phyloP scores from a whole-genome alignment of 177 flowering plant genomes.

The Vitis hybrid region DNA sequence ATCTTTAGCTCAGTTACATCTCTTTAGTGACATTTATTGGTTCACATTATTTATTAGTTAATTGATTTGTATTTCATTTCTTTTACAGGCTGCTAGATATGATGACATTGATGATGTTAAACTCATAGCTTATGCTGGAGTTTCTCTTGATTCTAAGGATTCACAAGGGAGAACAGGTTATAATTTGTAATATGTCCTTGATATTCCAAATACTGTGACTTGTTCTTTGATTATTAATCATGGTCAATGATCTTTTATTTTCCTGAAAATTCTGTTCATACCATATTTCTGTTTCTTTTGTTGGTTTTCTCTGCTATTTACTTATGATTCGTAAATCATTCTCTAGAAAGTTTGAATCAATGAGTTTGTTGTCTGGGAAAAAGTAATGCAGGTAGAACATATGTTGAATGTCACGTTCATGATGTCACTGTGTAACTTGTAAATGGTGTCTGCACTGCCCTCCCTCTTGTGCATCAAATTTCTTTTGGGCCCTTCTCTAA shows the following conservation, averaged over 20 bases:
- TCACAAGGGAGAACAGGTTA: constrained; percentile 84
- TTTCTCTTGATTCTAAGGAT: constrained; percentile 78
- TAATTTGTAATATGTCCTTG: neutral
- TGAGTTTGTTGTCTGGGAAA: neutral
- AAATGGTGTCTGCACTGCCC: too few species aligned
- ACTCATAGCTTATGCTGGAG: constrained; percentile 61
- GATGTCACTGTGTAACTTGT: neutral
- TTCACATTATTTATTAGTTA: too few species aligned
- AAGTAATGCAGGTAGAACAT: neutral
- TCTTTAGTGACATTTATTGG: too few species aligned
- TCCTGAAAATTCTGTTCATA: too few species aligned
- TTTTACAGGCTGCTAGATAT: constrained; percentile 88
- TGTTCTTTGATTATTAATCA: neutral
- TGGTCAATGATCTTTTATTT: too few species aligned
- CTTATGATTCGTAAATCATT: neutral
- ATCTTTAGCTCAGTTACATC: too few species aligned
- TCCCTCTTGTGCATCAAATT: too few species aligned
- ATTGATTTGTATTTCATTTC: neutral
- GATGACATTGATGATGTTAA: constrained; percentile 72
- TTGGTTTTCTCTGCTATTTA: neutral
- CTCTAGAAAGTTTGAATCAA: neutral
- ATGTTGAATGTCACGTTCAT: neutral
- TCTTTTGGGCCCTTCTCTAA: too few species aligned
- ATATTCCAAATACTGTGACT: neutral
- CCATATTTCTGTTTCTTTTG: neutral